These are phyloP conservation scores for Phaseolus lunatus DNA, from an alignment of 306 rosid species.

Conservation along the genomic window DNA sequence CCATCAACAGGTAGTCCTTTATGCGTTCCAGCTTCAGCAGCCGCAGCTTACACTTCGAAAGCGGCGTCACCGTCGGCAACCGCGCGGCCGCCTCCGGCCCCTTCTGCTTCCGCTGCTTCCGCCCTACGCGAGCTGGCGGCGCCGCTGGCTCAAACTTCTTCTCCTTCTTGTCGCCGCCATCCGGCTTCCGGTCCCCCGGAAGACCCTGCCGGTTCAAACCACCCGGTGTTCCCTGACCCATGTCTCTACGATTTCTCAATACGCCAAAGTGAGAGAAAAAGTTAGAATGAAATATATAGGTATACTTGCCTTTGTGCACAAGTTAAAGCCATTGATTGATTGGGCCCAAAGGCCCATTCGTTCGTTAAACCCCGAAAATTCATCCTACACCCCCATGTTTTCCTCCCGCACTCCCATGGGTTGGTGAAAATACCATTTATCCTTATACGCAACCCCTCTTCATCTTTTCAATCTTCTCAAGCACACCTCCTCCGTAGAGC, in stretches of 20 bases:
- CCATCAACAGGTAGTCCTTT: constrained; percentile 92
- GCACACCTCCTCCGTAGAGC: no score
- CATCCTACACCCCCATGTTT: no score
- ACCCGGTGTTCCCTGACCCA: constrained; percentile 99
- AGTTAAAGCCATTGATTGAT: not conserved
- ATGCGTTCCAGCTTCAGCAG: constrained; percentile 90
- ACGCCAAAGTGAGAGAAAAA: not conserved
- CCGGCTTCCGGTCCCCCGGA: constrained; percentile 83
- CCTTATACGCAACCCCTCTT: no score
- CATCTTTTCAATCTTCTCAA: no score
- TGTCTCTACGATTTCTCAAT: not conserved
- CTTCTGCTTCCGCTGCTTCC: constrained; percentile 95
- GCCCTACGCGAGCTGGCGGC: constrained; percentile 93
- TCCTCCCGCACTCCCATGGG: no score
- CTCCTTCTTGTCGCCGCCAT: constrained; percentile 83
- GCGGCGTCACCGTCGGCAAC: constrained; percentile 90
- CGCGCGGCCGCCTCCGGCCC: constrained; percentile 98
- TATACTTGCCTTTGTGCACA: constrained; percentile 32
- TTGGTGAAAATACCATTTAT: no score
- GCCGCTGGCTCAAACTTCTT: constrained; percentile 96
- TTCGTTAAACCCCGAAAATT: no score
- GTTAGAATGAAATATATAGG: not conserved
- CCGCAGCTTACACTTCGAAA: constrained; percentile 86
- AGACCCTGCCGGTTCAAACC: constrained; percentile 81
- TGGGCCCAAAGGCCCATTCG: not conserved